Conservation (phyloP, 2,329 filamentous ascomycete genomes). For the Xylaria sp. region DNA sequence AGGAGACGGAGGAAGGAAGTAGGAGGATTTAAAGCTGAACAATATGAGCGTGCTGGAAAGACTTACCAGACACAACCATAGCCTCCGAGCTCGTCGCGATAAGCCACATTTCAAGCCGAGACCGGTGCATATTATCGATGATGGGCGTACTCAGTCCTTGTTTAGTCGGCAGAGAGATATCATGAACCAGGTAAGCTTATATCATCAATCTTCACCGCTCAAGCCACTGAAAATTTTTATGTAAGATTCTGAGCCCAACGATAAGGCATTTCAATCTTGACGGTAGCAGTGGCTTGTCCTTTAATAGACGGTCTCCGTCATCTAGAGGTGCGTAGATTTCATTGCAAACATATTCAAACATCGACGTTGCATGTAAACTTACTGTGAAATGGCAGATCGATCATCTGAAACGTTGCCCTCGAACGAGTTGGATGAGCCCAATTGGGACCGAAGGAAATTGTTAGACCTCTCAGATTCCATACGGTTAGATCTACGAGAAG, state of each 20-base stretch:
- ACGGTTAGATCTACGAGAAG: constrained; percentile 51
- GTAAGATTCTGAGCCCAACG: constrained; percentile 48
- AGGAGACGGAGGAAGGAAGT: not conserved
- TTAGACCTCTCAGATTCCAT: constrained; percentile 58
- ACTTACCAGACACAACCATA: constrained; percentile 44
- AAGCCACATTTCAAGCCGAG: constrained; percentile 41
- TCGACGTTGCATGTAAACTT: constrained; percentile 18
- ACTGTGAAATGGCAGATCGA: constrained; percentile 29
- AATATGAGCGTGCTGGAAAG: constrained; percentile 46
- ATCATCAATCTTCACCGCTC: constrained; percentile 20
- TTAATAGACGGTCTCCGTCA: constrained; percentile 41
- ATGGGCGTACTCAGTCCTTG: constrained; percentile 39
- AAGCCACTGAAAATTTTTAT: constrained; percentile 10
- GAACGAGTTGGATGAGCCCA: constrained; percentile 36
- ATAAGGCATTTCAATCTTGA: constrained; percentile 48
- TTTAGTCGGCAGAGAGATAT: constrained; percentile 46
- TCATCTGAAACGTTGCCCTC: constrained; percentile 37
- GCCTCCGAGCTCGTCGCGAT: constrained; percentile 37
- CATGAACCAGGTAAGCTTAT: constrained; percentile 46
- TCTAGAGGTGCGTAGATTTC: constrained; percentile 40
- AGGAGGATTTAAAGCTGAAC: not conserved
- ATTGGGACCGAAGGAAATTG: constrained; percentile 43
- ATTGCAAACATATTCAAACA: not conserved
- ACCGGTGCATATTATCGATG: constrained; percentile 41
- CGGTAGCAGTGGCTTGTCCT: constrained; percentile 39